phyloP scores from a whole-genome alignment of 352 stramenopile species.

The Phytophthora quininea region DNA sequence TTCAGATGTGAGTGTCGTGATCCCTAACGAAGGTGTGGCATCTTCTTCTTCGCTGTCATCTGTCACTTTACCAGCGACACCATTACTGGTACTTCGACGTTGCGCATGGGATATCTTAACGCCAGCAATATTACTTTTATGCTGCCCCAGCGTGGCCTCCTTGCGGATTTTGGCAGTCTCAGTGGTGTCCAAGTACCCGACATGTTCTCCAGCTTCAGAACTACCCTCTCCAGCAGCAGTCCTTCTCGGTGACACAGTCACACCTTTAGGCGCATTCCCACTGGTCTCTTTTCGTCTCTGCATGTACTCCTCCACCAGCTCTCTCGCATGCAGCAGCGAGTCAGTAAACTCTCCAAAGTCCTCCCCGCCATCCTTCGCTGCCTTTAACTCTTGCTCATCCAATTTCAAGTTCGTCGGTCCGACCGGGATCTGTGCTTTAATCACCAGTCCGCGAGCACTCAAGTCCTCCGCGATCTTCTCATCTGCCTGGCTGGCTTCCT shows the following conservation, averaged over 20 bases:
- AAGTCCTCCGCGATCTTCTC: conserved; percentile 51
- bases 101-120: conserved; percentile 41
- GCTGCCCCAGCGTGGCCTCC: conserved; percentile 49
- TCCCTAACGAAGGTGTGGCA: neutral
- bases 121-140: conserved; percentile 48
- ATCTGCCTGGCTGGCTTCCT: conserved; percentile 48
- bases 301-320: conserved; percentile 66
- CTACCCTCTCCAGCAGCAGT: conserved; percentile 17
- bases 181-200: conserved; percentile 70
- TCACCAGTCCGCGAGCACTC: conserved; percentile 57
- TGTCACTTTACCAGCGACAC: too few relatives aligned
- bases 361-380: neutral
- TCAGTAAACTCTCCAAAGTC: conserved; percentile 53
- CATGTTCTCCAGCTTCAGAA: conserved; percentile 21
- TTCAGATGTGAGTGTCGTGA: conserved; percentile 5
- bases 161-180: conserved; percentile 49
- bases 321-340: conserved; percentile 59
- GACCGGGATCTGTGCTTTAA: conserved; percentile 79
- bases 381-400: conserved; percentile 42
- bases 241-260: conserved; percentile 6
- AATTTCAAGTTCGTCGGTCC: conserved; percentile 64
- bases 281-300: conserved; percentile 43
- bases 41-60: neutral
- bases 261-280: conserved; percentile 45
- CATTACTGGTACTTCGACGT: neutral